These are phyloP conservation scores for Holtermanniella nyarrowii DNA, from an alignment of 768 basidiomycete genomes.

Conservation along the genomic window DNA sequence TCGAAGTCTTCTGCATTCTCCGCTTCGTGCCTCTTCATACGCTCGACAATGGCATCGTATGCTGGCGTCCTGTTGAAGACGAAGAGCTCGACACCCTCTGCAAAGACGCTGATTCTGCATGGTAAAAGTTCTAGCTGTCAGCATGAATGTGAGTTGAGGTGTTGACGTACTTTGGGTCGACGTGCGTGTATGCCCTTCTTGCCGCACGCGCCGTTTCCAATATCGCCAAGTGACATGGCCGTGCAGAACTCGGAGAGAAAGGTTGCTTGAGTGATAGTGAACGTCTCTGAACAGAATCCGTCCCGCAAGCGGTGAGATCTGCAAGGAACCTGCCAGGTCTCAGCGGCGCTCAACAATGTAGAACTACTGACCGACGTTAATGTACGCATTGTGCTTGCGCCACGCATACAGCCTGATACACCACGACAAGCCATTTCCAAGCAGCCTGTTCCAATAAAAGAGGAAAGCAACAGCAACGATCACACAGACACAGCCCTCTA, in stretches of 20 bases:
- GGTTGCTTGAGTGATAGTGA: constrained; percentile 82
- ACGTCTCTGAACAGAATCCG: constrained; percentile 80
- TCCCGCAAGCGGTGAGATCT: constrained; percentile 78
- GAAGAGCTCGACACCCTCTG: constrained; percentile 87
- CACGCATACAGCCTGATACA: constrained; percentile 63
- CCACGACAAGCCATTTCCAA: constrained; percentile 59
- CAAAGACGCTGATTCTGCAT: constrained; percentile 68
- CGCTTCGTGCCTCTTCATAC: constrained; percentile 51
- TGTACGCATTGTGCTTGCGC: constrained; percentile 67
- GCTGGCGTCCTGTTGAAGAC: constrained; percentile 81
- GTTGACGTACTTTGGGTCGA: neutral
- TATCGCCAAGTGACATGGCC: constrained; percentile 86
- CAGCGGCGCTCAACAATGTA: neutral
- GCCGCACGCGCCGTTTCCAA: constrained; percentile 73
- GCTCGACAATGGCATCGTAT: constrained; percentile 73
- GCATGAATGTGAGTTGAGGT: constrained; percentile 1
- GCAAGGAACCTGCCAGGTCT: constrained; percentile 59
- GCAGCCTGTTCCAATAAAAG: constrained; percentile 83
- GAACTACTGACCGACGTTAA: constrained; percentile 58
- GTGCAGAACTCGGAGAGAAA: constrained; percentile 72
- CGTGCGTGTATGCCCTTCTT: constrained; percentile 44
- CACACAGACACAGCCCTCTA: constrained; percentile 32
- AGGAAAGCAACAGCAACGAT: constrained; percentile 49
- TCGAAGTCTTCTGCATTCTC: constrained; percentile 39
- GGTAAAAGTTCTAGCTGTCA: constrained; percentile 41